A percentile compares a stretch with the other conserved stretches of the same genome.
These are phyloP conservation scores for Metschnikowia lochheadii DNA, from an alignment of 805 yeast species.

Conservation along the genomic window DNA sequence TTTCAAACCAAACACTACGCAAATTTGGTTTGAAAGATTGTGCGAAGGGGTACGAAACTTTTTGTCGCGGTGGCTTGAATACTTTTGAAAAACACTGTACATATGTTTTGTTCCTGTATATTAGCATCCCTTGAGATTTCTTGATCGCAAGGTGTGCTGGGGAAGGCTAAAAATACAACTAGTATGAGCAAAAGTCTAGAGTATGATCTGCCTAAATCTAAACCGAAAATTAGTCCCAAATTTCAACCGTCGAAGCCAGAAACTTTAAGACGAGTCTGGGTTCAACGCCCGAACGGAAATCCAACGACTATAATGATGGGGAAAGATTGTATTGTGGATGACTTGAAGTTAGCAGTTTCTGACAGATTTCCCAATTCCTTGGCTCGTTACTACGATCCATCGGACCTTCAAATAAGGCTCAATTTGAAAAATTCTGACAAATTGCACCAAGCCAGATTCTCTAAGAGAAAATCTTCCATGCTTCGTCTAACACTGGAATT, in stretches of 20 bases:
- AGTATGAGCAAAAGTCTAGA: conserved; percentile 3
- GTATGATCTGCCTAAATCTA: conserved; percentile 1
- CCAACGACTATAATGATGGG: conserved; percentile 70
- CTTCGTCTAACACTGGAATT: conserved; percentile 8
- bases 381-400: conserved; percentile 60
- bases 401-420: conserved; percentile 47
- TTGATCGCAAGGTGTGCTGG: not conserved
- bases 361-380: conserved; percentile 65
- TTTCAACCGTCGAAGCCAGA: not conserved
- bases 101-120: not conserved
- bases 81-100: no score
- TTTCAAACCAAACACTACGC: no score
- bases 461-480: conserved; percentile 6
- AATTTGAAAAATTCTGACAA: conserved; percentile 4
- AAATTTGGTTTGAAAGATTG: no score
- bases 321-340: conserved; percentile 71
- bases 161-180: not conserved
- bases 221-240: not conserved
- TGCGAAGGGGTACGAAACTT: no score
- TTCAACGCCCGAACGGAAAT: conserved; percentile 43
- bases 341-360: conserved; percentile 63
- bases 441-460: not conserved
- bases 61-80: no score
- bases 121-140: not conserved
- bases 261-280: conserved; percentile 47